Evolutionary conservation across 805 yeast genomes (phyloP).

Genomic region (Scheffersomyces stipitis): DNA sequence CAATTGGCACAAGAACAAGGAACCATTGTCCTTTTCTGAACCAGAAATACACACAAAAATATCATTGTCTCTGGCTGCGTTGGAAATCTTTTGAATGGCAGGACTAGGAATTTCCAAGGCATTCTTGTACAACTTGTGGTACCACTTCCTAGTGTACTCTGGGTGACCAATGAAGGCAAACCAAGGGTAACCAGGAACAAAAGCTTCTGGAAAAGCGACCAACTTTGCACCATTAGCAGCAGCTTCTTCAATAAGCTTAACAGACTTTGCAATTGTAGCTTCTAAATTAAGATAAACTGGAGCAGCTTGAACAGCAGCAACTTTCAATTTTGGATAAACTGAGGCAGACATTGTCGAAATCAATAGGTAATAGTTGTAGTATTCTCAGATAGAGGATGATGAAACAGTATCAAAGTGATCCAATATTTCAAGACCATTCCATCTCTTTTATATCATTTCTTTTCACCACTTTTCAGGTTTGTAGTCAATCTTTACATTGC

Average conservation of each 20-base stretch:
- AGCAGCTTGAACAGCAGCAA: conserved; percentile 17
- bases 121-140: conserved; percentile 6
- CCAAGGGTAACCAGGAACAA: conserved; percentile 16
- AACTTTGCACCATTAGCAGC: conserved; percentile 11
- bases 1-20: conserved; percentile 13
- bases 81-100: not conserved
- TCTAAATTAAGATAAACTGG: conserved; percentile 14
- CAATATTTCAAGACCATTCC: too few relatives aligned
- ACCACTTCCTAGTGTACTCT: conserved; percentile 3
- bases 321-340: conserved; percentile 1
- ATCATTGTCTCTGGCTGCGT: conserved; percentile 2
- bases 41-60: conserved; percentile 7
- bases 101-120: conserved; percentile 5
- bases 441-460: too few relatives aligned
- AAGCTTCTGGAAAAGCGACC: conserved; percentile 17
- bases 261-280: conserved; percentile 11
- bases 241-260: conserved; percentile 12
- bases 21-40: conserved; percentile 13
- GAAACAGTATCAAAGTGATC: too few relatives aligned
- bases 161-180: conserved; percentile 7
- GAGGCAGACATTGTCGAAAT: not conserved
- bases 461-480: too few relatives aligned
- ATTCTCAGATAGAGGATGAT: too few relatives aligned
- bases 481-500: too few relatives aligned
- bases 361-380: too few relatives aligned